These are phyloP conservation scores for Globisporangium apiculatum DNA, from an alignment of 352 stramenopile genomes.

Conservation along the genomic window DNA sequence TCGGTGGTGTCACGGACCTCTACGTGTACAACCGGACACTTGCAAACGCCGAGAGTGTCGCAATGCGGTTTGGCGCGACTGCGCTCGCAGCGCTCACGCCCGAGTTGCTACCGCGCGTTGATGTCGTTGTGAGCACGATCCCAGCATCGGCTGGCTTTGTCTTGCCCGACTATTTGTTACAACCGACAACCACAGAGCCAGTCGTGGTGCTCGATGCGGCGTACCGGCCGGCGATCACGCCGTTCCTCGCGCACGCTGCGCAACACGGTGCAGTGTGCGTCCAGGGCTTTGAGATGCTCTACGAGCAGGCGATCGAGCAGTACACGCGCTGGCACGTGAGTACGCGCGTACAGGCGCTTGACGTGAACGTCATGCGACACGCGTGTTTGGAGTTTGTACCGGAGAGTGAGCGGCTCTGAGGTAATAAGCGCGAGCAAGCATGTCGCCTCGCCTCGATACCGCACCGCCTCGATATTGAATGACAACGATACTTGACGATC, in stretches of 20 bases:
- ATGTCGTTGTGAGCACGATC: slow-evolving; percentile 95
- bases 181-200: not conserved
- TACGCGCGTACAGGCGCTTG: slow-evolving; percentile 31
- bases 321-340: slow-evolving; percentile 91
- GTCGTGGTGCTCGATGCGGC: slow-evolving; percentile 95
- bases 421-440: not conserved
- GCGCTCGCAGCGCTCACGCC: slow-evolving; percentile 45
- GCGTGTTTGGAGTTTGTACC: slow-evolving; percentile 54
- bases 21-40: slow-evolving; percentile 96
- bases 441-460: too few relatives aligned
- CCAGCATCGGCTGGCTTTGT: slow-evolving; percentile 85
- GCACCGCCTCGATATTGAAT: too few relatives aligned
- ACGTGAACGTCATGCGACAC: slow-evolving; percentile 49
- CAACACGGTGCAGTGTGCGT: slow-evolving; percentile 84
- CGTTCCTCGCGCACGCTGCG: slow-evolving; percentile 87
- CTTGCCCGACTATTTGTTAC: slow-evolving; percentile 64
- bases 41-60: slow-evolving; percentile 87
- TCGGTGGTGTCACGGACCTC: slow-evolving; percentile 74
- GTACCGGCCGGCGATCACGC: slow-evolving; percentile 96
- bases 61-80: slow-evolving; percentile 82
- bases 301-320: slow-evolving; percentile 96
- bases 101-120: slow-evolving; percentile 44
- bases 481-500: not conserved
- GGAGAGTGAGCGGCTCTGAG: slow-evolving; percentile 34
- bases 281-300: slow-evolving; percentile 97